Percentiles rank a stretch among this genome's conserved stretches.
Conservation (phyloP, 1,284 basidiomycete species). For the Melampsora americana region DNA sequence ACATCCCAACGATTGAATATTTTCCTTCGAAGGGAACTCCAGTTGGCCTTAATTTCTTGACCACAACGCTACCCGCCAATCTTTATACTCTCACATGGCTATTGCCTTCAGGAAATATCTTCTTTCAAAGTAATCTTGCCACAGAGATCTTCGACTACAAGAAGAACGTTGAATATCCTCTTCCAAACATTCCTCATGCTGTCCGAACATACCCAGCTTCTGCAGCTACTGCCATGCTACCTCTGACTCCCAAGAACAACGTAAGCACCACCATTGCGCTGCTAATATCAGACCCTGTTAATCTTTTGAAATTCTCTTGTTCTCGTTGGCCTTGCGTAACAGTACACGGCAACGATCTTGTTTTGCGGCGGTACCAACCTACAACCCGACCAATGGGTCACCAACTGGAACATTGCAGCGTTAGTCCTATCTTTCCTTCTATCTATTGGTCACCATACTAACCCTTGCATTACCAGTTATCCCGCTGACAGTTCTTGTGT, state of each 20-base stretch:
- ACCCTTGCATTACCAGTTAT: slow-evolving; percentile 46
- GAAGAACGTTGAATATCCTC: slow-evolving; percentile 41
- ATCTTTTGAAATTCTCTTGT: neutral
- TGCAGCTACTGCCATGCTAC: slow-evolving; percentile 82
- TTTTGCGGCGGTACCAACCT: slow-evolving; percentile 85
- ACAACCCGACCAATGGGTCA: slow-evolving; percentile 61
- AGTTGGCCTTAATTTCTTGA: slow-evolving; percentile 16
- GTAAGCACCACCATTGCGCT: neutral
- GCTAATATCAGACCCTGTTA: too few species aligned
- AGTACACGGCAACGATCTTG: slow-evolving; percentile 73
- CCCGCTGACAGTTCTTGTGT: slow-evolving; percentile 56
- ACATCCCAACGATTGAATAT: slow-evolving; percentile 39
- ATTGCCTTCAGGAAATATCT: slow-evolving; percentile 41
- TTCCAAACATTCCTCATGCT: slow-evolving; percentile 53
- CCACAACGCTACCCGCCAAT: slow-evolving; percentile 29
- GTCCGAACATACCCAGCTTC: slow-evolving; percentile 80
- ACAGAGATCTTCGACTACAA: slow-evolving; percentile 43
- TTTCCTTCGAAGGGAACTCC: slow-evolving; percentile 33
- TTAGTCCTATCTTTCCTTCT: slow-evolving; percentile 49
- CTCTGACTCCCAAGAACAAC: slow-evolving; percentile 81
- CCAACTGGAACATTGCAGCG: slow-evolving; percentile 68
- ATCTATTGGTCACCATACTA: neutral
- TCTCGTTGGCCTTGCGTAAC: neutral
- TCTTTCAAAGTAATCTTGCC: slow-evolving; percentile 35
- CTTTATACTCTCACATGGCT: slow-evolving; percentile 42